Base-by-base conservation (phyloP, 2,329 filamentous ascomycete species). In the Bimuria novae-zelandiae region DNA sequence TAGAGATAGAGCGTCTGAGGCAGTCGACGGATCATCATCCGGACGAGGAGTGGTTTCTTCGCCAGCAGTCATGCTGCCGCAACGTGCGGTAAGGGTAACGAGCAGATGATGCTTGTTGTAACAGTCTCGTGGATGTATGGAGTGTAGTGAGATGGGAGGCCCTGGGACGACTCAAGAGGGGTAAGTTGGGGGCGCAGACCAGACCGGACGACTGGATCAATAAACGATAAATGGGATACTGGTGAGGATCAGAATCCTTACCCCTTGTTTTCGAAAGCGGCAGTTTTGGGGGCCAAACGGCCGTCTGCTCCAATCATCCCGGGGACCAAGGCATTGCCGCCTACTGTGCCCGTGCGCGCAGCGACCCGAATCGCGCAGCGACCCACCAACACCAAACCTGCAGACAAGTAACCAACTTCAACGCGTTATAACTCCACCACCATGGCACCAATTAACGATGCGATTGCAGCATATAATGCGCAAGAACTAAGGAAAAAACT, bases 1-100 rank as follows among this genome's bases (percentile, higher is more conserved):
- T 3, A 58, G 30, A 12, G 55, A 58, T 3, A 58, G 29, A 11
- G 55, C 55, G 27, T 58, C 55, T 6, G 41, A 46, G 7, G 54
- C 49, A 19, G 54, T 47, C 8, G 47, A 21, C 3, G 48, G 48
- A 27, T 51, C 48, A 10, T 55, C 52, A 4, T 51, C 47, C n/a
- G n/a, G 14, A 17, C 17, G 25, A n/a, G 51, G 33, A 21, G 33
- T 14, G 3, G 43, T 27, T 16, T 47, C 51, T 14, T 36, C 19
- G 46, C 17, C 27, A 17, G 41, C 51, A 41, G 52, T 29, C 47
- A 51, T 54, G 36, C 30, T 44, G 29, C 2, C 29, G 22, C 17
- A 11, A 12, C 21, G 16, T 14, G 21, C 4, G 8, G n/a, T 25
- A 16, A 2, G 14, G 12, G 2, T 36, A 17, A 14, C 2, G 23